Conservation (phyloP, 202 grass and related monocot species). For the Panicum hallii region DNA sequence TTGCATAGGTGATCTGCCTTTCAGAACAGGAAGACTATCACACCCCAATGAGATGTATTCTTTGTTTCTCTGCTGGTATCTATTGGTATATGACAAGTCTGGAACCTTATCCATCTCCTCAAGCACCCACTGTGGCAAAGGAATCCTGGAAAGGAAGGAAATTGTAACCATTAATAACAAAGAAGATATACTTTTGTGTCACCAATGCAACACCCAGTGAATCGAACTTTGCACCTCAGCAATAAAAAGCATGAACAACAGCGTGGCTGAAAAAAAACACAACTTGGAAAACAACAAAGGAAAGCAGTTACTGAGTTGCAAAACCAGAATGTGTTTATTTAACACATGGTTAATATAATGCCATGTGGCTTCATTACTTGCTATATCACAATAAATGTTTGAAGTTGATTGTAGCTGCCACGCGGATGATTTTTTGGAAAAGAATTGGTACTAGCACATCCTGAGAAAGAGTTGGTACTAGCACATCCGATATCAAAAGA, state of each 20-base stretch:
- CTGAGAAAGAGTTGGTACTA: background rate
- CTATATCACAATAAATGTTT: conserved; percentile 3
- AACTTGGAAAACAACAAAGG: conserved; percentile 23
- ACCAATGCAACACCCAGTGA: background rate
- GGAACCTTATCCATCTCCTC: conserved; percentile 76
- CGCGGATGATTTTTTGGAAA: background rate
- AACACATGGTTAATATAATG: background rate
- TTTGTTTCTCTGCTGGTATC: conserved; percentile 67
- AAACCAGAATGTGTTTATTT: conserved; percentile 29
- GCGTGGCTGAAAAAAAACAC: background rate
- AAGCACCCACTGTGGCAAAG: conserved; percentile 78
- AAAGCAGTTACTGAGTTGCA: conserved; percentile 9
- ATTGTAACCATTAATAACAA: conserved; percentile 24
- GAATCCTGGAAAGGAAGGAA: conserved; percentile 52
- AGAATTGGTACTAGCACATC: background rate
- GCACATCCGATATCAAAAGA: background rate
- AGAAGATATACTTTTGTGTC: conserved; percentile 24
- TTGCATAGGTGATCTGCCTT: conserved; percentile 74
- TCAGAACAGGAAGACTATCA: conserved; percentile 70
- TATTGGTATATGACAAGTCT: conserved; percentile 74
- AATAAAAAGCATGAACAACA: conserved; percentile 8
- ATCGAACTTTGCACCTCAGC: conserved; percentile 5
- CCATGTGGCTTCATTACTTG: background rate
- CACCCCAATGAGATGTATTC: conserved; percentile 86
- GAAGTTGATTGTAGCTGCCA: background rate